Conservation (phyloP, 179 eudicot species). For the Beta lomatogona region DNA sequence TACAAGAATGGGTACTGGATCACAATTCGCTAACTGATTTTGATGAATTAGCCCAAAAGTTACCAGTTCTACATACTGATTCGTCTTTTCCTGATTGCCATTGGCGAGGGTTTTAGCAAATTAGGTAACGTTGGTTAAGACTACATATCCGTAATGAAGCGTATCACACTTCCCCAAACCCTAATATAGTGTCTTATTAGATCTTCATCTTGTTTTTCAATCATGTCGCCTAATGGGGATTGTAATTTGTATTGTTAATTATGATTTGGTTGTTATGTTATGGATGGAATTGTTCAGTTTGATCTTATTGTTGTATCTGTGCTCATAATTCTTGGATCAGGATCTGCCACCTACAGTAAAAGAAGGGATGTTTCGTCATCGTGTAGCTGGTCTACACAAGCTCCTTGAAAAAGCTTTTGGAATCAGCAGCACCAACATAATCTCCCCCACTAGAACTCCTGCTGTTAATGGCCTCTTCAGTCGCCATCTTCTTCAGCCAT, state of each 20-base stretch:
- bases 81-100: too few species aligned
- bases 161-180: not conserved
- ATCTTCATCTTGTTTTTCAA: not conserved
- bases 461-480: constrained; percentile 16
- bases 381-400: constrained; percentile 31
- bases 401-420: constrained; percentile 31
- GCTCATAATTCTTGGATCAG: not conserved
- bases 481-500: constrained; percentile 8
- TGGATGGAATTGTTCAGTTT: not conserved
- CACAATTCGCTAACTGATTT: too few species aligned
- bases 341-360: not conserved
- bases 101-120: too few species aligned
- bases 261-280: not conserved
- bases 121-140: too few species aligned
- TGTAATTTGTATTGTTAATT: not conserved
- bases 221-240: not conserved
- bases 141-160: too few species aligned
- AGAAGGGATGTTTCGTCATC: constrained; percentile 39
- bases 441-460: constrained; percentile 7
- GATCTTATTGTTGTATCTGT: not conserved
- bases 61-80: too few species aligned
- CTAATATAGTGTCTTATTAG: not conserved
- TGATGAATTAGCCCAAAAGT: too few species aligned
- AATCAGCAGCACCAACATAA: not conserved
- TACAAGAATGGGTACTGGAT: too few species aligned